Evolutionary conservation across 768 basidiomycete species (phyloP).

Genomic region (Imleria badia): DNA sequence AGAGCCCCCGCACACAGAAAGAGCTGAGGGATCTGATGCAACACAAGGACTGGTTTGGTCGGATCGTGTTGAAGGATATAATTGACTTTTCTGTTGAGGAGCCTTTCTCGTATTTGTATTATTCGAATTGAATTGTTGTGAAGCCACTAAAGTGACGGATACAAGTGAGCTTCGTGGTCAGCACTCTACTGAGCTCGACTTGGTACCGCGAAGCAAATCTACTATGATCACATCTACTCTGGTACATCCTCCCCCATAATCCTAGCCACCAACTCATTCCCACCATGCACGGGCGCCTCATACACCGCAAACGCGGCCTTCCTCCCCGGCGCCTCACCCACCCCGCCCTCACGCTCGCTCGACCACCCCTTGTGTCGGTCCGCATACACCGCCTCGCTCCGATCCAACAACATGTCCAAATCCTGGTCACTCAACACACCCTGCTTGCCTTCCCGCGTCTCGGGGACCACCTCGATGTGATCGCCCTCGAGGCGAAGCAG

Average conservation of each 20-base stretch:
- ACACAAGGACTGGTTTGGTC: too few relatives aligned
- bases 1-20: too few relatives aligned
- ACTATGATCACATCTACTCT: too few relatives aligned
- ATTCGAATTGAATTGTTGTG: too few relatives aligned
- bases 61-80: too few relatives aligned
- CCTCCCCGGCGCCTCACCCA: slow-evolving; percentile 14
- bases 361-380: slow-evolving; percentile 76
- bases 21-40: too few relatives aligned
- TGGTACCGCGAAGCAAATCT: too few relatives aligned
- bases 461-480: slow-evolving; percentile 82
- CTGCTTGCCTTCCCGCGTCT: slow-evolving; percentile 60
- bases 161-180: too few relatives aligned
- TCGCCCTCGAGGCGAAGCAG: slow-evolving; percentile 78
- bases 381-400: slow-evolving; percentile 69
- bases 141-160: too few relatives aligned
- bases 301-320: slow-evolving; percentile 77
- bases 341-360: slow-evolving; percentile 30
- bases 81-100: too few relatives aligned
- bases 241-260: slow-evolving; percentile 53
- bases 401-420: slow-evolving; percentile 76
- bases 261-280: slow-evolving; percentile 67
- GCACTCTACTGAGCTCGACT: too few relatives aligned
- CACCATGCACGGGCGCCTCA: slow-evolving; percentile 60
- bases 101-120: too few relatives aligned
- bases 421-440: slow-evolving; percentile 82